These are phyloP conservation scores for Marasmius tenuissimus DNA, from an alignment of 1,284 basidiomycete genomes.

Conservation along the genomic window DNA sequence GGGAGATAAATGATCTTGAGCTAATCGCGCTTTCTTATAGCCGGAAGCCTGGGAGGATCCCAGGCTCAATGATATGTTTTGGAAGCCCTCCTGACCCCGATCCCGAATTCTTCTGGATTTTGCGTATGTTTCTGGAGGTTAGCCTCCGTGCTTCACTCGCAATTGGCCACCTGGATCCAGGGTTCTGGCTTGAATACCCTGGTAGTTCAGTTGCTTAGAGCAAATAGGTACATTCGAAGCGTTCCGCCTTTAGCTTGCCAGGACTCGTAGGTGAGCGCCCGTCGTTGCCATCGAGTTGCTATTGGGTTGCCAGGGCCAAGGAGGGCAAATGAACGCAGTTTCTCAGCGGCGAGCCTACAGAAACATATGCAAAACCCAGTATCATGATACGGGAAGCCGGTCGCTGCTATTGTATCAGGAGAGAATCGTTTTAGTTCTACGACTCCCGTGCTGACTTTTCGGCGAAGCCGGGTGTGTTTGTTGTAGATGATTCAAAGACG, in stretches of 20 bases:
- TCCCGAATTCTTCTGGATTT: slow-evolving; percentile 4
- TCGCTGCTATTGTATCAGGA: neutral
- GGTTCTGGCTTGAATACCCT: too few species aligned
- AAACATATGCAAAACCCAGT: slow-evolving; percentile 1
- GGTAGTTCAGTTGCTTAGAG: too few species aligned
- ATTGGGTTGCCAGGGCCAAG: neutral
- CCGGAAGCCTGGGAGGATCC: too few species aligned
- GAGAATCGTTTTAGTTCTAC: neutral
- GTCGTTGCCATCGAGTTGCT: too few species aligned
- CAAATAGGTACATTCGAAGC: too few species aligned
- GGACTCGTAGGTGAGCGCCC: too few species aligned
- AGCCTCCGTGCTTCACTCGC: too few species aligned
- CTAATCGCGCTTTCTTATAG: too few species aligned
- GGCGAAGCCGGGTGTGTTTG: neutral
- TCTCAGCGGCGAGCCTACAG: neutral
- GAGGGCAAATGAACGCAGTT: neutral
- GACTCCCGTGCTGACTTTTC: neutral
- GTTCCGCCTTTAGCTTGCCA: too few species aligned
- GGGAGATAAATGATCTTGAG: too few species aligned
- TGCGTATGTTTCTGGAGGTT: neutral
- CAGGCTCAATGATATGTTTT: too few species aligned
- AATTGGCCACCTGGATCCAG: too few species aligned
- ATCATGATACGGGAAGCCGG: slow-evolving; percentile 6
- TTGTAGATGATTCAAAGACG: neutral
- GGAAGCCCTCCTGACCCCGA: neutral